Evolutionary conservation across 495 filamentous ascomycete species (phyloP).

Genomic region (Trichoderma reesei): DNA sequence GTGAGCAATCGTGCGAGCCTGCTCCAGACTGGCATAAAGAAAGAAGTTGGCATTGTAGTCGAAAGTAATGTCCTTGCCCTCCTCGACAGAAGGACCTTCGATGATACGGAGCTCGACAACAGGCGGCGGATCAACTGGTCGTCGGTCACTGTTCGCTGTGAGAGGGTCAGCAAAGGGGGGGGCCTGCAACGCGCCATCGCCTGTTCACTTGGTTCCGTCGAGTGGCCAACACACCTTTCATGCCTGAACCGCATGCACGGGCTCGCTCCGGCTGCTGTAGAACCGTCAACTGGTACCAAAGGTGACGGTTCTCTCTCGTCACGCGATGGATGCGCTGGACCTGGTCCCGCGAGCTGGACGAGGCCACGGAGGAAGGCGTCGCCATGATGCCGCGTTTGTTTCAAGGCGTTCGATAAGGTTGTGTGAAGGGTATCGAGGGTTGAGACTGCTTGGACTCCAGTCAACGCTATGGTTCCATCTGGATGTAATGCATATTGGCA

Average conservation of each 20-base stretch:
- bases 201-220: constrained; percentile 10
- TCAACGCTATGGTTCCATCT: neutral
- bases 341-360: neutral
- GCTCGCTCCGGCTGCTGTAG: constrained; percentile 93
- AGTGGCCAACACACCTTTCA: constrained; percentile 62
- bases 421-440: neutral
- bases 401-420: neutral
- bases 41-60: constrained; percentile 96
- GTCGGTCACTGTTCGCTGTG: constrained; percentile 84
- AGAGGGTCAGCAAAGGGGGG: neutral
- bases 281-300: constrained; percentile 76
- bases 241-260: constrained; percentile 90
- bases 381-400: neutral
- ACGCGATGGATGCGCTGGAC: constrained; percentile 34
- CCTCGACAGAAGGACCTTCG: constrained; percentile 54
- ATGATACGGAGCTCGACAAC: constrained; percentile 89
- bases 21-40: constrained; percentile 85
- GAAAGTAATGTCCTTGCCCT: constrained; percentile 72
- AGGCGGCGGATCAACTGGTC: constrained; percentile 92
- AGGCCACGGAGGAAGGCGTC: neutral
- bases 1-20: constrained; percentile 76
- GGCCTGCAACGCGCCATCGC: neutral
- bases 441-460: neutral
- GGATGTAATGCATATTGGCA: neutral
- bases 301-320: constrained; percentile 67